These are phyloP conservation scores for Beauveria scarabaeidicola DNA, from an alignment of 2,329 filamentous ascomycete species.

Conservation along the genomic window DNA sequence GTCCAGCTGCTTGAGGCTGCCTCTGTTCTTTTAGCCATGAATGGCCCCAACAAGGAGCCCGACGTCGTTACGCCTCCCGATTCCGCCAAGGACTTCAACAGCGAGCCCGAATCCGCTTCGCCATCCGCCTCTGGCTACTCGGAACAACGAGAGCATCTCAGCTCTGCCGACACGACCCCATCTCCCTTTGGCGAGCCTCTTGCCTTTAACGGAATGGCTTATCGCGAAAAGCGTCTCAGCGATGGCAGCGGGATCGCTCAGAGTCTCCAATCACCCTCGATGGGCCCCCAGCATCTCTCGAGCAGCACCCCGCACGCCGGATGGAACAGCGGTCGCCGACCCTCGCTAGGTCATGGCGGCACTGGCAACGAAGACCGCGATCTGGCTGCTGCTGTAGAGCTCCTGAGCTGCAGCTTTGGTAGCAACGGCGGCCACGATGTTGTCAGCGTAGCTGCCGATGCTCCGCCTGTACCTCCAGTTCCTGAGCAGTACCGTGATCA, in stretches of 20 bases:
- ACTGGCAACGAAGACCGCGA: conserved; percentile 78
- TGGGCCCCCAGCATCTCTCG: conserved; percentile 42
- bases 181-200: conserved; percentile 67
- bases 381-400: conserved; percentile 79
- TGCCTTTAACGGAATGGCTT: conserved; percentile 40
- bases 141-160: conserved; percentile 66
- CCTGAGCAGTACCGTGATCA: conserved; percentile 70
- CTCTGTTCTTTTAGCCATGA: conserved; percentile 94
- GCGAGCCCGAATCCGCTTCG: conserved; percentile 73
- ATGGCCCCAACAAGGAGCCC: conserved; percentile 38
- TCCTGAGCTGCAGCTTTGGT: conserved; percentile 84
- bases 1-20: conserved; percentile 95
- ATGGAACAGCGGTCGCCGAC: conserved; percentile 62
- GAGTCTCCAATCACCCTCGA: conserved; percentile 67
- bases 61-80: conserved; percentile 54
- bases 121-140: conserved; percentile 75
- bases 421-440: conserved; percentile 62
- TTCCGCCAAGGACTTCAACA: conserved; percentile 59
- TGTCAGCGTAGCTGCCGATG: conserved; percentile 56
- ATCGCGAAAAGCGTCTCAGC: conserved; percentile 52
- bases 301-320: conserved; percentile 16
- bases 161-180: conserved; percentile 87
- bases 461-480: conserved; percentile 80
- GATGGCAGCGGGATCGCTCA: conserved; percentile 55
- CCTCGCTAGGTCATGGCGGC: conserved; percentile 67